Base-by-base conservation (phyloP, 2,329 filamentous ascomycete species). In the Hymenoscyphus salicellus region DNA sequence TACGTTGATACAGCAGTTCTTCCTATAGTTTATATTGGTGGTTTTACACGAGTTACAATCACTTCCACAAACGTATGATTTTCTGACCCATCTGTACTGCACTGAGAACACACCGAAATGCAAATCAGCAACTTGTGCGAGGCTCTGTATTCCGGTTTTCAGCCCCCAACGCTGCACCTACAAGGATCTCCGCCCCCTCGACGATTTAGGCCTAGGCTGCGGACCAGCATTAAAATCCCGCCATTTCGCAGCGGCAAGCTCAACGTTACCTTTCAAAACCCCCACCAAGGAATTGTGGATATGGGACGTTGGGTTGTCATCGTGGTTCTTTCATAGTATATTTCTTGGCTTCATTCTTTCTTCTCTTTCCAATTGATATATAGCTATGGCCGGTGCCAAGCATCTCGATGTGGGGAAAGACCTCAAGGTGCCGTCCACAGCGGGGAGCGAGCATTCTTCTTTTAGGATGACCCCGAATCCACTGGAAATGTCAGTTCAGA, bases 161-260 rank as follows among this genome's bases (percentile, higher is more conserved):
- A 41, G 57, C n/a, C 36, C 55, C 55, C 32, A 56, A 14, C 17
- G 17, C 2, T 49, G 23, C 43, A 33, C 36, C 32, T 43, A 36
- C 60, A 62, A 33, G 49, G 60, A 56, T 62, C 46, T 36, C 32
- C 60, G 49, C 60, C 49, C 60, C 28, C n/a, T 62, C n/a, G 32
- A 30, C 60, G 11, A 41, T 41, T 41, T 16, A 11, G 33, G 60
- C 49, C 38, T 62, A 62, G 60, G 14, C 32, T 20, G 33, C 11
- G 41, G 28, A 56, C 59, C 30, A 52, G 46, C 46, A 49, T 52
- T 52, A 23, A 26, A 52, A 52, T 23, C 46, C 46, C 46, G 20
- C 46, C 46, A 52, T 23, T 8, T 52, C 11, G 36, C 46, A 52
- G 46, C 46, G 20, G 46, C 20, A 52, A 52, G 20, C 20, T 14